Evolutionary conservation across 177 flowering plant genomes (phyloP).

Genomic region (Vitis hybrid): DNA sequence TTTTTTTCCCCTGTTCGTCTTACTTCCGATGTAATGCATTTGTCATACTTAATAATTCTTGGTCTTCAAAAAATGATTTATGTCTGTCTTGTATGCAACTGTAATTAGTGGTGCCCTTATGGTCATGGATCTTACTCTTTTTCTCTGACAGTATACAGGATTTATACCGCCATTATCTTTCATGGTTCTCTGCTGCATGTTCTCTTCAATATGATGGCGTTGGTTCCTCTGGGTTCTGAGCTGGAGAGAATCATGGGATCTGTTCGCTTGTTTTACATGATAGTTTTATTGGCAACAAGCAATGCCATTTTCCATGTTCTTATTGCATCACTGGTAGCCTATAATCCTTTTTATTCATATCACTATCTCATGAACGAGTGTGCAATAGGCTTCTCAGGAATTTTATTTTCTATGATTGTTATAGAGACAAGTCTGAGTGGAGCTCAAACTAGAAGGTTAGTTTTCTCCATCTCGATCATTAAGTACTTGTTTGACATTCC

Average conservation of each 20-base stretch:
- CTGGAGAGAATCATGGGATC: constrained; percentile 99
- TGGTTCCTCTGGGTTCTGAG: constrained; percentile 94
- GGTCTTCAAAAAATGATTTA: background rate
- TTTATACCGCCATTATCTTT: constrained; percentile 72
- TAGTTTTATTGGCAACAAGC: constrained; percentile 68
- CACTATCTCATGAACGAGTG: constrained; percentile 69
- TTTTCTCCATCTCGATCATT: constrained; percentile 1
- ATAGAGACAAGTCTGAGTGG: constrained; percentile 96
- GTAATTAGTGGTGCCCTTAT: background rate
- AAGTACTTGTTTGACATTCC: no score
- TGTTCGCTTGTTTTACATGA: constrained; percentile 64
- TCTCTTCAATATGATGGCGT: constrained; percentile 91
- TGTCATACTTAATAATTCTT: no score
- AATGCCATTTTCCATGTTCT: constrained; percentile 82
- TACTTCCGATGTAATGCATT: no score
- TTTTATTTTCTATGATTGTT: constrained; percentile 93
- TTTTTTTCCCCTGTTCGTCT: no score
- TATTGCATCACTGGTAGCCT: constrained; percentile 60
- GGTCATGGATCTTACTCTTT: constrained; percentile 8
- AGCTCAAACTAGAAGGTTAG: constrained; percentile 80
- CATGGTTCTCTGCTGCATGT: constrained; percentile 95
- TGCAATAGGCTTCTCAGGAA: constrained; percentile 93
- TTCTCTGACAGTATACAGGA: constrained; percentile 73
- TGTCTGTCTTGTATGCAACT: background rate
- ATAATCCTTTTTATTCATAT: constrained; percentile 55